Evolutionary conservation across 2,329 filamentous ascomycete genomes (phyloP), one percentile per base, ranked within the genome.

Genomic region (Cytospora leucostoma): DNA sequence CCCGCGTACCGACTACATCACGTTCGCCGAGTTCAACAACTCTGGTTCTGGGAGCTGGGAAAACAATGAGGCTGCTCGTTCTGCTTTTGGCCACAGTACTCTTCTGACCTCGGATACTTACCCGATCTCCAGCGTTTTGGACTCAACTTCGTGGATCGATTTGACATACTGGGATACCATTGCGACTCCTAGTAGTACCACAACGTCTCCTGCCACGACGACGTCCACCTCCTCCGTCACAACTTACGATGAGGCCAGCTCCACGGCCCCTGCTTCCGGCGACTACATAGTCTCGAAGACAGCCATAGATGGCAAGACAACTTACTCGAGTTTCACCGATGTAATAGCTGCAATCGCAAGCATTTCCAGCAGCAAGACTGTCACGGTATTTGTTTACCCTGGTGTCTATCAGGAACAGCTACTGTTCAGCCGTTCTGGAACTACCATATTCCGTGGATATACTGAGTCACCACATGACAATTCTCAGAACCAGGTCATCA

Each of bases 21-120:
- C 74, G 13, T 85, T 81, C 62, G 76, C 74, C n/a, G 84, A 86
- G 72, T 85, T 79, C 69, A 74, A 69, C 32, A 86, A 87, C 69
- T 78, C 76, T 13, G 84, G 84, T 2, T 70, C 72, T 62, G 83
- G 84, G 10, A 68, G 62, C 51, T 68, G 67, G 67, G 67, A 64
- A 40, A 67, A 65, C 38, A 61, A 61, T 17, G 59, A 50, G 8
- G 67, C 59, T 7, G 69, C 69, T 13, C 67, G 70, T 12, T 55
- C 59, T n/a, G 67, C 66, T 8, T 71, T 66, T 34, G 60, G 67
- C 40, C 65, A 68, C 59, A 65, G 64, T 55, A 69, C 68, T 17
- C 68, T 70, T 34, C 69, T 70, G 35, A 63, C 67, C 1, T 67
- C 63, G 47, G 70, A 70, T 50, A 61, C 60, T n/a, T 71, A 70